These are phyloP conservation scores for Thuja plicata DNA, from an alignment of 83 land plant species.

Conservation along the genomic window DNA sequence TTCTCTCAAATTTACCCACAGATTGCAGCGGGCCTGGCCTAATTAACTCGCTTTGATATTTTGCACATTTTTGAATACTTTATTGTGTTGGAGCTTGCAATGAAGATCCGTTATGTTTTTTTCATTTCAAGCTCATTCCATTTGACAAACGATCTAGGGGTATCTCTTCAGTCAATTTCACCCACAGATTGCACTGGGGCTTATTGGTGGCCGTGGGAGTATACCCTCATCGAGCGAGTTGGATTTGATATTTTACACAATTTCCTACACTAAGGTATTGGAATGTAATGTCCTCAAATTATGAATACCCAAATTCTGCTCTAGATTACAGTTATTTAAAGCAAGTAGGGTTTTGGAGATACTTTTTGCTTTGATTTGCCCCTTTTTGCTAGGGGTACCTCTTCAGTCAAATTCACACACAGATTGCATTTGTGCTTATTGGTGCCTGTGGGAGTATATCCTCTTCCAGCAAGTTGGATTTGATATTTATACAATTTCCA, in stretches of 20 bases:
- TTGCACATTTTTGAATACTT: background rate
- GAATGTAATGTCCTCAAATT: too few species aligned
- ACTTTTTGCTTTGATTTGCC: too few species aligned
- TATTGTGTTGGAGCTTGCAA: background rate
- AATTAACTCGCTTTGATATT: background rate
- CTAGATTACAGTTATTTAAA: too few species aligned
- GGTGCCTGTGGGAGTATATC: background rate
- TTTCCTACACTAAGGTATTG: too few species aligned
- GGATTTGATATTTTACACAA: slow-evolving; percentile 15
- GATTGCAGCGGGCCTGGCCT: too few species aligned
- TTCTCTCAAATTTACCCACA: too few species aligned
- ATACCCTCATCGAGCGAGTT: background rate
- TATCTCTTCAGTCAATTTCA: background rate
- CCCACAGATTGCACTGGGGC: background rate
- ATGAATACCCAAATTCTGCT: too few species aligned
- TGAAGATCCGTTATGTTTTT: background rate
- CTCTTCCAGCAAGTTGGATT: background rate
- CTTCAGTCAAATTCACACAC: background rate
- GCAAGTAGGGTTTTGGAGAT: too few species aligned
- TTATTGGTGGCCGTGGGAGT: background rate
- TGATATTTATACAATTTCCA: slow-evolving; percentile 4
- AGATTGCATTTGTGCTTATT: background rate
- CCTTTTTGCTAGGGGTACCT: too few species aligned
- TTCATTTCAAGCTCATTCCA: too few species aligned
- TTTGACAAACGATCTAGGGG: background rate